Conservation (phyloP, 192 early-diverging fungal species). For the Coemansia sp. region DNA sequence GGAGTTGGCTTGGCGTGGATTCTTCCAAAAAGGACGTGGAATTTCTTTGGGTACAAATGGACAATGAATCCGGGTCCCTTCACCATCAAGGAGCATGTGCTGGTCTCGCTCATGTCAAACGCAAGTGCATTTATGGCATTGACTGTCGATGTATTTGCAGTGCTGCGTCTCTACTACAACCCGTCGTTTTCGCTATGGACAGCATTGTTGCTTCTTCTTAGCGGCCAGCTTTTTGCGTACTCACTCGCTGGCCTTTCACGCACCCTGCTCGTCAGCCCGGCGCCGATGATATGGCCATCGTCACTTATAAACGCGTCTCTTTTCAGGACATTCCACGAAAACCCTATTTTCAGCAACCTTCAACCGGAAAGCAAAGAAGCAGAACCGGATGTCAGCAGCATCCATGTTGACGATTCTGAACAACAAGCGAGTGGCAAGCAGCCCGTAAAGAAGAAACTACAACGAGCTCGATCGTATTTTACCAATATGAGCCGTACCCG, state of each 20-base stretch:
- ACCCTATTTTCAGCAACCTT: background rate
- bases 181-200: slow-evolving; percentile 64
- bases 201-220: slow-evolving; percentile 66
- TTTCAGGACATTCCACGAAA: slow-evolving; percentile 77
- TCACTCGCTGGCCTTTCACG: slow-evolving; percentile 74
- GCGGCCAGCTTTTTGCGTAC: slow-evolving; percentile 68
- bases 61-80: slow-evolving; percentile 82
- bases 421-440: too few relatives aligned
- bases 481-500: slow-evolving; percentile 43
- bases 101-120: slow-evolving; percentile 80
- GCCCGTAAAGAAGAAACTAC: background rate
- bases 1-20: slow-evolving; percentile 66
- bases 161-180: slow-evolving; percentile 67
- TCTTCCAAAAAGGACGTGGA: slow-evolving; percentile 59
- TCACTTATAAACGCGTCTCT: slow-evolving; percentile 76
- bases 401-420: background rate
- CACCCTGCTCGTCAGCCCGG: slow-evolving; percentile 76
- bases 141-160: slow-evolving; percentile 73
- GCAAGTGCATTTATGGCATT: slow-evolving; percentile 70
- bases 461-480: background rate
- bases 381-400: background rate
- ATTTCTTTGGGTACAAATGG: slow-evolving; percentile 58
- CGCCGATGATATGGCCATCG: slow-evolving; percentile 88
- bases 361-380: background rate
- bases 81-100: slow-evolving; percentile 86